Percentiles rank a stretch among this genome's conserved stretches.
Evolutionary conservation across 2,329 filamentous ascomycete species (phyloP).

Genomic region (Fusarium sp.): DNA sequence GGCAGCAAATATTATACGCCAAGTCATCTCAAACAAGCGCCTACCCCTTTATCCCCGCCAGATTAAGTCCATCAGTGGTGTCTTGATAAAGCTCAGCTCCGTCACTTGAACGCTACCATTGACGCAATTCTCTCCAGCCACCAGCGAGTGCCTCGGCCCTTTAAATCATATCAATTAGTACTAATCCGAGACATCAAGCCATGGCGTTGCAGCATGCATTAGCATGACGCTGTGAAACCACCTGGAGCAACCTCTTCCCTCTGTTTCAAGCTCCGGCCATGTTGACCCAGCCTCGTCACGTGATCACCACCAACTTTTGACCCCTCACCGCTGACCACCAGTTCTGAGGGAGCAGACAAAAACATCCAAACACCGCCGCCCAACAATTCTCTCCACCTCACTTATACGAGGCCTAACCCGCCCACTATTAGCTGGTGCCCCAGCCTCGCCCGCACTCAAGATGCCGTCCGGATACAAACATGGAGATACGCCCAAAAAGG

Average conservation of each 20-base stretch:
- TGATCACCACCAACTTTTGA: conserved; percentile 38
- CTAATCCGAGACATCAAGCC: neutral
- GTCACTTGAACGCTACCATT: neutral
- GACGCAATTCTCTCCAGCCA: neutral
- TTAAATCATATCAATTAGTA: neutral
- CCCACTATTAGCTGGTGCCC: neutral
- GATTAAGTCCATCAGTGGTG: neutral
- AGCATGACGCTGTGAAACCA: conserved; percentile 1
- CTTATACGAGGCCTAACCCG: conserved; percentile 24
- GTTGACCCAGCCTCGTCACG: conserved; percentile 23
- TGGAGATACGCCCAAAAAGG: conserved; percentile 53
- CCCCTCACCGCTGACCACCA: conserved; percentile 27
- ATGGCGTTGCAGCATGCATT: neutral
- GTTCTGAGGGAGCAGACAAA: conserved; percentile 45
- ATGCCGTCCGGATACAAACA: conserved; percentile 52
- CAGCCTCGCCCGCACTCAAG: conserved; percentile 4
- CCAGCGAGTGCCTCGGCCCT: neutral
- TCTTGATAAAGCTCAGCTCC: neutral
- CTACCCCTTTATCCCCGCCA: neutral
- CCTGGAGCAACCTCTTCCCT: neutral
- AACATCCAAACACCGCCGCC: conserved; percentile 48
- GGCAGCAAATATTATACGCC: neutral
- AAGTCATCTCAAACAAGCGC: neutral
- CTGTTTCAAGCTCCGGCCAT: neutral
- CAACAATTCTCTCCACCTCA: conserved; percentile 42